Evolutionary conservation across 192 early-diverging fungal genomes (phyloP).

Genomic region (Coemansia sp.): DNA sequence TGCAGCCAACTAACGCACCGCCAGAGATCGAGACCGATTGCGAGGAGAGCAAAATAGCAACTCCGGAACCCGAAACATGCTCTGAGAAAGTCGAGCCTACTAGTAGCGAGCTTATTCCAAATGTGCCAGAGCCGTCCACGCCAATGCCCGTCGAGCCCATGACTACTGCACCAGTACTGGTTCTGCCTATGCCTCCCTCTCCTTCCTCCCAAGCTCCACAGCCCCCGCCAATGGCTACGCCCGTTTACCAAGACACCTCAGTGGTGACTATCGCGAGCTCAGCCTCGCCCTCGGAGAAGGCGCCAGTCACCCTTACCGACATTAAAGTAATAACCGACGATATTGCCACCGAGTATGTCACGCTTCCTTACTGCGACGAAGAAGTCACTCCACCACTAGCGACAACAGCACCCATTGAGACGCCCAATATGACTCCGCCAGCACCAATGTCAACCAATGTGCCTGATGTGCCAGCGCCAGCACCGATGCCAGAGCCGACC

Average conservation of each 20-base stretch:
- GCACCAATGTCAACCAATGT: neutral
- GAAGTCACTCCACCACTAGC: neutral
- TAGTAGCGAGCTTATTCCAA: too few species aligned
- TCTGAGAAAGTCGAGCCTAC: neutral
- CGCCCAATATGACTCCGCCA: neutral
- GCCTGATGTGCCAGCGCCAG: neutral
- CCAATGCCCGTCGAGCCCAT: conserved; percentile 9
- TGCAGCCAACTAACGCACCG: conserved; percentile 7
- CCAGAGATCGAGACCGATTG: neutral
- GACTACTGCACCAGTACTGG: neutral
- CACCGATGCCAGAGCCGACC: conserved; percentile 2
- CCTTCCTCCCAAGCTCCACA: conserved; percentile 3
- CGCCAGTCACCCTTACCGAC: neutral
- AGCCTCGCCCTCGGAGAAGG: neutral
- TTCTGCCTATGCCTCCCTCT: conserved; percentile 5
- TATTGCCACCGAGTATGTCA: neutral
- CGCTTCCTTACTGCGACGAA: neutral
- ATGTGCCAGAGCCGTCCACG: neutral
- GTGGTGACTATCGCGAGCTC: neutral
- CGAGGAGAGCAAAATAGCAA: neutral
- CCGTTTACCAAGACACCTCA: neutral
- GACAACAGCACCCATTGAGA: neutral
- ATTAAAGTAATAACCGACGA: neutral
- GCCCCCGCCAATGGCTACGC: neutral
- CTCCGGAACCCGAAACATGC: neutral